Evolutionary conservation across 352 stramenopile species (phyloP).

Genomic region (Pythium volutum): DNA sequence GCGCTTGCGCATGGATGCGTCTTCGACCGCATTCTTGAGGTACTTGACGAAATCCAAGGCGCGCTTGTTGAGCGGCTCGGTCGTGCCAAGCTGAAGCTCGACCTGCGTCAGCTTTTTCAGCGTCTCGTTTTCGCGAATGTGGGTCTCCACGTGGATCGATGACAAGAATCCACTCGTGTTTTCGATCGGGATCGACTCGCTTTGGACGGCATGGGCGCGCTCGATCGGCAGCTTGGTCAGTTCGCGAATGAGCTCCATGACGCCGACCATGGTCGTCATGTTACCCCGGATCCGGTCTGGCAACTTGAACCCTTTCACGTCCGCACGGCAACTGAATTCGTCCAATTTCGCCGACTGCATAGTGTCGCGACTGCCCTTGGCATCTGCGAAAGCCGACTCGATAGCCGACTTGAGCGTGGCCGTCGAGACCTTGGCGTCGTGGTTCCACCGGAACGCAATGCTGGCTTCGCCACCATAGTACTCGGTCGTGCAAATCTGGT

Average conservation of each 20-base stretch:
- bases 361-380: too few relatives aligned
- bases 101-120: not conserved
- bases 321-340: not conserved
- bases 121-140: not conserved
- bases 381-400: not conserved
- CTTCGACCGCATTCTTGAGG: not conserved
- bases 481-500: conserved; percentile 6
- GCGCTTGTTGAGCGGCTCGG: not conserved
- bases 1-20: not conserved
- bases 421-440: not conserved
- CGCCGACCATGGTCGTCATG: not conserved
- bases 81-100: not conserved
- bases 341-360: not conserved
- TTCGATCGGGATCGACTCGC: not conserved
- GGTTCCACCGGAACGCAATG: conserved; percentile 1
- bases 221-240: not conserved
- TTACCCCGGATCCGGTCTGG: not conserved
- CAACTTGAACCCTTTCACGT: not conserved
- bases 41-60: not conserved
- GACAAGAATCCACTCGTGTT: not conserved
- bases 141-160: not conserved
- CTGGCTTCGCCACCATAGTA: conserved; percentile 1
- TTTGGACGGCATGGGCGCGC: not conserved
- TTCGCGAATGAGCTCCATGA: conserved; percentile 1
- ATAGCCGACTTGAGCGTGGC: not conserved